phyloP scores from a whole-genome alignment of 108 stramenopile genomes.

The Discostella stelligeroides region DNA sequence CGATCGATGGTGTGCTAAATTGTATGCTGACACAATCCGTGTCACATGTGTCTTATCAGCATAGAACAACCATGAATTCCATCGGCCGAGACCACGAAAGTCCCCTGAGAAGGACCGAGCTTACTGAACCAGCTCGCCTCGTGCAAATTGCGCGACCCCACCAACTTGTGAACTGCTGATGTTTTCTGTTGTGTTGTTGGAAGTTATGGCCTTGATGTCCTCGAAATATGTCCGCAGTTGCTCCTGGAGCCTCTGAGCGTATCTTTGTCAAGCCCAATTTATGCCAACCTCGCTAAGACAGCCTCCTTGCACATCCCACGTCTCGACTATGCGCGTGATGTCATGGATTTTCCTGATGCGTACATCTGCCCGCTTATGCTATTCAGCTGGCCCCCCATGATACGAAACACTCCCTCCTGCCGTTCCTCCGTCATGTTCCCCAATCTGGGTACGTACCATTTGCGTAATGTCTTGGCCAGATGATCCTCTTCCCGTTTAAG shows the following conservation, averaged over 20 bases:
- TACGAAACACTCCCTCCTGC: not conserved
- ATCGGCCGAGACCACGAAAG: not conserved
- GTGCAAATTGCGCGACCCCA: too few species aligned
- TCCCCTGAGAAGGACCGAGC: not conserved
- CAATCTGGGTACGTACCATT: too few species aligned
- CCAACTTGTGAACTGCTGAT: not conserved
- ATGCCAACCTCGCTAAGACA: not conserved
- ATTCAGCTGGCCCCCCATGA: constrained; percentile 1
- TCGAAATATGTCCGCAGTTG: not conserved
- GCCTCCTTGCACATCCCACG: too few species aligned
- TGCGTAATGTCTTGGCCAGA: too few species aligned
- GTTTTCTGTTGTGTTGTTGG: too few species aligned
- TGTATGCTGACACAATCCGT: not conserved
- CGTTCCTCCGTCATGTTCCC: too few species aligned
- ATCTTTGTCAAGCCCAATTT: not conserved
- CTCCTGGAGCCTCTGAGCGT: not conserved
- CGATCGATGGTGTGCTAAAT: not conserved
- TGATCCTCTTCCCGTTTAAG: too few species aligned
- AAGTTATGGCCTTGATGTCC: not conserved
- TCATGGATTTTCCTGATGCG: not conserved
- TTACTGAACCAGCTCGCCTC: not conserved
- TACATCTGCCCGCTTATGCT: not conserved
- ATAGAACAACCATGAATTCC: not conserved
- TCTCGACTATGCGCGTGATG: not conserved
- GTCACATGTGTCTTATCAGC: not conserved